phyloP scores from a whole-genome alignment of 2,329 filamentous ascomycete species.

The Beauveria caledonica region DNA sequence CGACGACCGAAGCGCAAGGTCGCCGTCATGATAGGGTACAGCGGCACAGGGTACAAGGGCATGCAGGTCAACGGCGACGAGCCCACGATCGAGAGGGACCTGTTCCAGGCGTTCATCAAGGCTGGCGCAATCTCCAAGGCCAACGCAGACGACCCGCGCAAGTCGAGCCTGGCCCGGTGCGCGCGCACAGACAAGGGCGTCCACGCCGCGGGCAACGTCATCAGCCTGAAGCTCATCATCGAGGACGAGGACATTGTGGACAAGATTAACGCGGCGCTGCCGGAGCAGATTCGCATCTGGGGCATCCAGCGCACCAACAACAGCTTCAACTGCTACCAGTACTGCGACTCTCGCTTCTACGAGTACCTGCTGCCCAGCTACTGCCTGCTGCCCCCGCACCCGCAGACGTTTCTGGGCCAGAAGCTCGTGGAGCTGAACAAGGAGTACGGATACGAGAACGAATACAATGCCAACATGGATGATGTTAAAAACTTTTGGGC shows the following conservation, averaged over 20 bases:
- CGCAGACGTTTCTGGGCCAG: slow-evolving; percentile 74
- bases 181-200: slow-evolving; percentile 96
- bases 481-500: slow-evolving; percentile 80
- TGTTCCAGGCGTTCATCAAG: slow-evolving; percentile 85
- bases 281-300: slow-evolving; percentile 89
- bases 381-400: slow-evolving; percentile 85
- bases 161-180: slow-evolving; percentile 87
- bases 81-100: slow-evolving; percentile 91
- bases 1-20: slow-evolving; percentile 92
- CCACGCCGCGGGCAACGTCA: slow-evolving; percentile 90
- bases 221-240: slow-evolving; percentile 90
- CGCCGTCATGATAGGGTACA: slow-evolving; percentile 90
- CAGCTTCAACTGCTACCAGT: slow-evolving; percentile 88
- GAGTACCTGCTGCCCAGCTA: slow-evolving; percentile 95
- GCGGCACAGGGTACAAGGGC: slow-evolving; percentile 91
- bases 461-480: slow-evolving; percentile 58
- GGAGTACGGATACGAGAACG: slow-evolving; percentile 62
- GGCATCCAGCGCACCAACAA: slow-evolving; percentile 84
- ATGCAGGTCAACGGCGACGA: slow-evolving; percentile 83
- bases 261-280: slow-evolving; percentile 82
- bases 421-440: slow-evolving; percentile 72
- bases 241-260: slow-evolving; percentile 81
- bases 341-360: slow-evolving; percentile 92
- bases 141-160: slow-evolving; percentile 94
- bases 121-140: slow-evolving; percentile 93